phyloP scores from a whole-genome alignment of 257 asterid species.

The Paraleonurus japonicus region DNA sequence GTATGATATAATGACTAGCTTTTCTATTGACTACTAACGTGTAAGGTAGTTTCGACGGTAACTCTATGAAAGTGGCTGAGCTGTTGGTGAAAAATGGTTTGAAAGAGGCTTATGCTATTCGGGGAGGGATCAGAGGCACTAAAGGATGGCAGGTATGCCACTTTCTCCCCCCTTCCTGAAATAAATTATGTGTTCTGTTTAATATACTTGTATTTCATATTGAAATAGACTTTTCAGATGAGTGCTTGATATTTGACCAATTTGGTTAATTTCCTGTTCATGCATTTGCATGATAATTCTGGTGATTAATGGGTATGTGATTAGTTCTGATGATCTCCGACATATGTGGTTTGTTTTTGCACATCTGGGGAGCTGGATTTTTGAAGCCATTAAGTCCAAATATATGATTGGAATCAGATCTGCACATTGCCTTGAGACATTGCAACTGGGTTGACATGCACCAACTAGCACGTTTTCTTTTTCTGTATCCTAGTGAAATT shows the following conservation, averaged over 20 bases:
- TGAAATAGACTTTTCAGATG: not conserved
- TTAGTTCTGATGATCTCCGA: not conserved
- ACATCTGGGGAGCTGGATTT: not conserved
- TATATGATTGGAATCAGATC: not conserved
- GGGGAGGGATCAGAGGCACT: slow-evolving; percentile 88
- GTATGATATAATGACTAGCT: slow-evolving; percentile 32
- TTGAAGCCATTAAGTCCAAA: not conserved
- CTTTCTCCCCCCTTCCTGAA: not conserved
- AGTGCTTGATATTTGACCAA: not conserved
- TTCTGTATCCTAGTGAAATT: too few species aligned
- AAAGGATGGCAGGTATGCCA: slow-evolving; percentile 86
- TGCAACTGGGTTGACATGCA: not conserved
- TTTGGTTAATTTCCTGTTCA: not conserved
- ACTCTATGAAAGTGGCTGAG: slow-evolving; percentile 88
- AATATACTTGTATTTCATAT: not conserved
- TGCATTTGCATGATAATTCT: not conserved
- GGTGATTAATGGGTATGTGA: not conserved
- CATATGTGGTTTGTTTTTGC: not conserved
- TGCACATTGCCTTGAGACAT: not conserved
- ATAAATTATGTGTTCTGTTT: not conserved
- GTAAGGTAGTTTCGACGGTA: slow-evolving; percentile 98
- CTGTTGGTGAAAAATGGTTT: slow-evolving; percentile 73
- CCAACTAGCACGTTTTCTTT: too few species aligned
- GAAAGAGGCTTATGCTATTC: slow-evolving; percentile 89
- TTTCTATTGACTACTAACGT: slow-evolving; percentile 36